phyloP scores from a whole-genome alignment of 495 filamentous ascomycete species.

The Pseudoneurospora amorphoporcata region DNA sequence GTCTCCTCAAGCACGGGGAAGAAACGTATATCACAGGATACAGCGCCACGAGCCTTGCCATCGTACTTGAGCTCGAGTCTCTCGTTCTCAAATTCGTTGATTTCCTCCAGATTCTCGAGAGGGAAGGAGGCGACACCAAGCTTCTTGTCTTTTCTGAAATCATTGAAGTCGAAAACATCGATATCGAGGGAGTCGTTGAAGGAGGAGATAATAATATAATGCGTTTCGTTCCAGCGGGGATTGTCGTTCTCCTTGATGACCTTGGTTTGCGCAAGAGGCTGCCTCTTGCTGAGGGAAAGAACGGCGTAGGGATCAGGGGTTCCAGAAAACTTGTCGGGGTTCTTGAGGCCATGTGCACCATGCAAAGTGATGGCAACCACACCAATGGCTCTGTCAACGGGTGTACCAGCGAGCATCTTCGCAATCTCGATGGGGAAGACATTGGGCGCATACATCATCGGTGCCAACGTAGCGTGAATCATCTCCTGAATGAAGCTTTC shows the following conservation, averaged over 20 bases:
- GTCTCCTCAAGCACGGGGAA: conserved; percentile 79
- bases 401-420: conserved; percentile 93
- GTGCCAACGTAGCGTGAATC: conserved; percentile 81
- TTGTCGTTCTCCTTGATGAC: conserved; percentile 72
- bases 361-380: conserved; percentile 87
- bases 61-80: conserved; percentile 75
- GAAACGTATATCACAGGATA: conserved; percentile 80
- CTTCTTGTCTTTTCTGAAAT: conserved; percentile 91
- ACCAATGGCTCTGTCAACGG: conserved; percentile 92
- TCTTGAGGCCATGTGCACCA: conserved; percentile 84
- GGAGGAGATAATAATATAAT: conserved; percentile 87
- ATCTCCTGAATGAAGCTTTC: conserved; percentile 91
- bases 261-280: conserved; percentile 79
- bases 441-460: conserved; percentile 96
- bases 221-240: conserved; percentile 91
- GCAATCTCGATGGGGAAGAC: conserved; percentile 98
- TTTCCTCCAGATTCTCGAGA: conserved; percentile 68
- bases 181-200: conserved; percentile 78
- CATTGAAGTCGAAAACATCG: conserved; percentile 85
- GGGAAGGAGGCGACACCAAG: conserved; percentile 77
- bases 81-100: conserved; percentile 70
- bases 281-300: conserved; percentile 75
- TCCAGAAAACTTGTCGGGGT: conserved; percentile 85
- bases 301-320: conserved; percentile 87
- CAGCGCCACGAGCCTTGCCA: conserved; percentile 68